These are phyloP conservation scores for Fennellomyces sp. DNA, from an alignment of 371 early-diverging fungal genomes.

Conservation along the genomic window DNA sequence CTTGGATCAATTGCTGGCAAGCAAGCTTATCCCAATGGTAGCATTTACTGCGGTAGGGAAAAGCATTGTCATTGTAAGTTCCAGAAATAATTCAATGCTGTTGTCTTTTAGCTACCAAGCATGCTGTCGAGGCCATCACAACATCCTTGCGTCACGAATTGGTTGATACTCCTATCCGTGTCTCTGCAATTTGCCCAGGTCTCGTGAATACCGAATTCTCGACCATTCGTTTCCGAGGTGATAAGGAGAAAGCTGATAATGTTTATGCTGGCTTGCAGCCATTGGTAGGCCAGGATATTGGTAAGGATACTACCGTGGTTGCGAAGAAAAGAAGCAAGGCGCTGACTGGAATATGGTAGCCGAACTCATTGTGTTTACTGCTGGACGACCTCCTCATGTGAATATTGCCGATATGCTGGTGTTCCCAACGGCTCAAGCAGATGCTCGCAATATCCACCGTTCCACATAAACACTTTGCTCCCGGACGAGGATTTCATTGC, in stretches of 20 bases:
- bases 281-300: conserved; percentile 71
- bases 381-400: conserved; percentile 81
- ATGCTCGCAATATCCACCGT: conserved; percentile 46
- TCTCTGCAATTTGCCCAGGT: conserved; percentile 78
- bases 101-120: conserved; percentile 73
- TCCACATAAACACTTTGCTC: too few species aligned
- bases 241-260: conserved; percentile 74
- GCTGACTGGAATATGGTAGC: conserved; percentile 45
- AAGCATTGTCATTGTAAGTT: not conserved
- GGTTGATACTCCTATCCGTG: conserved; percentile 75
- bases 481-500: not conserved
- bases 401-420: conserved; percentile 81
- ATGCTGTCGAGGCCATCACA: conserved; percentile 86
- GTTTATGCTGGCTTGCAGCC: conserved; percentile 83
- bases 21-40: conserved; percentile 77
- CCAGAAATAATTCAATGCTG: not conserved
- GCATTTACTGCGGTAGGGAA: conserved; percentile 76
- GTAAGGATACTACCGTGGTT: too few species aligned
- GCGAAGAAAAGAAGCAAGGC: too few species aligned
- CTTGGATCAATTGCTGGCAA: conserved; percentile 83
- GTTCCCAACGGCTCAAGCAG: conserved; percentile 80
- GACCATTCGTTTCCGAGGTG: conserved; percentile 81
- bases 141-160: conserved; percentile 82
- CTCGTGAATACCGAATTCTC: conserved; percentile 95
- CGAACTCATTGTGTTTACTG: conserved; percentile 84